phyloP scores from a whole-genome alignment of 2,329 filamentous ascomycete genomes.

The Aspergillus uvarum region DNA sequence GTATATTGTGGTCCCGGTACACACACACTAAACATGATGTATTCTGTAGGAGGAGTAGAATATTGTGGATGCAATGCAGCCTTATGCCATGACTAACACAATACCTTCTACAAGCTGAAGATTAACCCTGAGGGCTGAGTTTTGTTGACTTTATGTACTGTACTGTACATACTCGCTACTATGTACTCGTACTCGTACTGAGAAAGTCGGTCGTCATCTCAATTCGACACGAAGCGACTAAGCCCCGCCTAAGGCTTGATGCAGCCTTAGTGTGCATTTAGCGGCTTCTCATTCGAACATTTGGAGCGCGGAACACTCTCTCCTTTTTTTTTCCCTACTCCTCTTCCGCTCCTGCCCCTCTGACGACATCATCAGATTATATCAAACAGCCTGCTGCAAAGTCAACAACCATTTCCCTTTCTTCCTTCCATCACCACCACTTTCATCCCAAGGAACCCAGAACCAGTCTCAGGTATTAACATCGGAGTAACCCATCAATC shows the following conservation, averaged over 20 bases:
- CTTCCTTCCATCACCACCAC: neutral
- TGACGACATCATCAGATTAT: neutral
- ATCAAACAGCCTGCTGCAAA: neutral
- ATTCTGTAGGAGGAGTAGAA: neutral
- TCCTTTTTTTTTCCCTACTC: neutral
- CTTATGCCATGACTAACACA: neutral
- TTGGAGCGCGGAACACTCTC: neutral
- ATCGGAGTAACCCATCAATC: neutral
- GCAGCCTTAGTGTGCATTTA: neutral
- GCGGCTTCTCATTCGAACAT: neutral
- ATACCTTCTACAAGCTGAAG: neutral
- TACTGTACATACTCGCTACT: too few species aligned
- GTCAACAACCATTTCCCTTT: neutral
- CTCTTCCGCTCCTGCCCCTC: neutral
- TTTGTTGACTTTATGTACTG: neutral
- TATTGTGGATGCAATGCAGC: neutral
- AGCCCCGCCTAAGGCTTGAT: neutral
- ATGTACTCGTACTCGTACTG: too few species aligned
- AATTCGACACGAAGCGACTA: neutral
- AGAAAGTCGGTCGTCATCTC: neutral
- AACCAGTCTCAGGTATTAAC: neutral
- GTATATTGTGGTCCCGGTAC: neutral
- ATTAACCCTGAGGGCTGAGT: neutral
- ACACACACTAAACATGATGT: too few species aligned
- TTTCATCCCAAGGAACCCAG: neutral